Base-by-base conservation (phyloP, 2,329 filamentous ascomycete species). In the Penicillium concentricum region DNA sequence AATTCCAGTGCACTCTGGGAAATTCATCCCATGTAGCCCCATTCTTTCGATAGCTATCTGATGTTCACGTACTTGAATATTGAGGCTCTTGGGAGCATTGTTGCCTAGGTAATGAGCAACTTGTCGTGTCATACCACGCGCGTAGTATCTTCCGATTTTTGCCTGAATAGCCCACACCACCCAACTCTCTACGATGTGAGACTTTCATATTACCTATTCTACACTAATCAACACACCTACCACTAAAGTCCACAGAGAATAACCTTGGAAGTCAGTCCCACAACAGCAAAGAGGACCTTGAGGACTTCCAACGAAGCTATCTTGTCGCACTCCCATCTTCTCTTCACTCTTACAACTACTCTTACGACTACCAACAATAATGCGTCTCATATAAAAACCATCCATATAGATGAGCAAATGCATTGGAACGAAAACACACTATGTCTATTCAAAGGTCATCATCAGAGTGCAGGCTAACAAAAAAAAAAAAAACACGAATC, bases 391-490 rank as follows among this genome's bases (percentile, higher is more conserved):
- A 28, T 12, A 34, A 6, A 57, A 34, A 24, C 18, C 51, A 35
- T 46, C 37, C 28, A 52, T 49, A 55, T 30, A 41, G 54, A 56
- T 50, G 47, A 58, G 56, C 44, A 60, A 51, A 66, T 65, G 61
- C 56, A 64, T 66, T 66, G 42, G 50, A 55, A 30, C 51, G 41
- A 47, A 60, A 64, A 62, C 51, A 59, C 59, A 56, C 54, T 62
- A 64, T 58, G 64, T 66, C 64, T 66, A 66, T 66, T 61, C 57
- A 57, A 57, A 57, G 56, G 39, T 65, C 59, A 64, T 66, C 61
- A 65, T 65, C 62, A 65, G 28, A 50, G 64, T 62, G 64, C 62
- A 61, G 56, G 64, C 61, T 61, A 62, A 55, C 53, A 60, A 61
- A 56, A 61, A 26, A 57, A 57, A 42, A 56, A 53, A 54, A 55